Base-by-base conservation (phyloP, 116 monocot genomes). In the Cymodocea nodosa region DNA sequence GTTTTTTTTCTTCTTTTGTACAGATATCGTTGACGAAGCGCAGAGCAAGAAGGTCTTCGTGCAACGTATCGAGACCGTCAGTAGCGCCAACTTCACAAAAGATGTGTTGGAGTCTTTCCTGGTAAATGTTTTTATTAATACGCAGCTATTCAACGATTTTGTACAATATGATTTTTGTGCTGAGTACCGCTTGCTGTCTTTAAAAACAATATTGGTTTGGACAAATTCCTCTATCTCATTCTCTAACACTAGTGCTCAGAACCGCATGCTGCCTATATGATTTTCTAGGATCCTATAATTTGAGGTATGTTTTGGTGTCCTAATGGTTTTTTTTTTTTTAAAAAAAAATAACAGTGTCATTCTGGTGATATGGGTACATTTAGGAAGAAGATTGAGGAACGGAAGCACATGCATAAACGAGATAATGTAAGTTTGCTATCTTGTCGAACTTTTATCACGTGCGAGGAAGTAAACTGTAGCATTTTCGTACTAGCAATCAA, bases 1-100 rank as follows among this genome's bases (percentile, higher is more conserved):
- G 4, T 52, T 40, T 52, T 68, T 4, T 23, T 35, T 59, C 35
- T 56, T 34, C 14, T 14, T 12, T 19, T 12, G 6, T 15, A 20
- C 51, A 65, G 25, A 39, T 11, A 18, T 2, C 30, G 17, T n/a
- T 63, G 81, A 76, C 50, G 75, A 79, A 49, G 49, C 44, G 25
- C 73, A 20, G 59, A 50, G 36, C 65, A 85, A 81, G 69, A 85
- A 77, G 78, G 68, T 93, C 48, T 70, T 93, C 51, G 77, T 86
- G 60, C 89, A 93, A 39, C 93, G 79, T 76, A 66, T 93, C 34
- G 85, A 93, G 59, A 93, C 93, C 40, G 50, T 89, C 22, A 70
- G 68, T 30, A 52, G 59, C 34, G 79, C 83, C 35, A 78, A 81
- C 3, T 77, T 55, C 11, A 61, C 74, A 63, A 71, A 73, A 60